Evolutionary conservation across 2,329 filamentous ascomycete genomes (phyloP), one percentile per base, ranked within the genome.

Genomic region (Fonsecaea pugnacius): DNA sequence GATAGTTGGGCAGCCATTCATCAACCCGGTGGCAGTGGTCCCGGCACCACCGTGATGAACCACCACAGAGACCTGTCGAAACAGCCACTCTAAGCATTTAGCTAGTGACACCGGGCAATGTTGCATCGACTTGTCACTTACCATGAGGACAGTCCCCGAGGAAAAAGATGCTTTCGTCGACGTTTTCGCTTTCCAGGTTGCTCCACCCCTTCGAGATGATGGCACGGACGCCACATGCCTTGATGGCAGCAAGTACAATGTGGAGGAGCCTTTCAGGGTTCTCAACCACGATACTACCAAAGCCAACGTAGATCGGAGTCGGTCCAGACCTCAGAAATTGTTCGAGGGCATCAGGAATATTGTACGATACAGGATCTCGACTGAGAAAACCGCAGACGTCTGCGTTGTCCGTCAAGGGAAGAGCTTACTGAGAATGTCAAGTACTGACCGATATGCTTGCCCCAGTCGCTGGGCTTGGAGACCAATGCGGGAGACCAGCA

Each of bases 1-100:
- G 0, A 81, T 72, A 0, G 84, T 87, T 0, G 85, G 84, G 18
- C 77, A 74, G 0, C 80, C 84, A 53, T 82, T 78, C 2, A 76
- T 72, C 4, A 87, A 77, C 0, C 85, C 84, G 40, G 79, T 81
- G 1, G 85, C 84, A 2, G 85, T 65, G 7, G 63, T 66, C 21
- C 85, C 85, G 14, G 85, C 85, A 7, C 85, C 85, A 21, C 85
- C 85, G 58, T 87, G 84, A 64, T 87, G 85, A 0, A 87, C 78
- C 0, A 87, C 84, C 14, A 78, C 80, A 0, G 81, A 78, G 1
- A 87, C 84, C 16, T 79, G 77, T 64, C 84, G 78, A 67, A 87
- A 87, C 0, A 87, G 76, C 85, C 84, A 87, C 63, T 86, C 82
- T 62, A n/a, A 7, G 35, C 30, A 24, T 21, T 10, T 21, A 32